Base-by-base conservation (phyloP, 306 rosid species). In the Prunus padus region DNA sequence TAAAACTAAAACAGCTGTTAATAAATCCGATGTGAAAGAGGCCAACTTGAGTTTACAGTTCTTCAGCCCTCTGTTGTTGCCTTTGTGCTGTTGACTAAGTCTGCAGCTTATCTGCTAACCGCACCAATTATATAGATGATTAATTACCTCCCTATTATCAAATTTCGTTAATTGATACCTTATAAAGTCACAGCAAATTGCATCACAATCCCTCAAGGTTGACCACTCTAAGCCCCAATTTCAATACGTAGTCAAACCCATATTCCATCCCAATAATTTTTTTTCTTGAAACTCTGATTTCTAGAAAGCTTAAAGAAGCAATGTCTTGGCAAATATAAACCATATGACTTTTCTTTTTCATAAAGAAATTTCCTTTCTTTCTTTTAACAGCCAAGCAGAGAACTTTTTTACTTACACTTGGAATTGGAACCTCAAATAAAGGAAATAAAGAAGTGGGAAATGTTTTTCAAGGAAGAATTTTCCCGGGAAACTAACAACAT, bases 401-500 rank as follows among this genome's bases (percentile, higher is more conserved):
- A 60, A 61, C 69, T 11, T 73, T 28, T 11, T 11, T 19, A 73
- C 59, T 15, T 23, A 16, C 16, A 52, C 28, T 11, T 33, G n/a
- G 30, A 26, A 31, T 25, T 4, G 23, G 10, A 50, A 37, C 46
- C 28, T 19, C 46, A 63, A 77, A 46, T 49, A 33, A 50, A 49
- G 33, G 8, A 77, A 33, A 20, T 9, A 8, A 63, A 64, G 4
- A 37, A 19, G 6, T 23, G 31, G 63, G 44, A 14, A 18, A 2
- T 40, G 72, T 69, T 62, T 77, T 23, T 18, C 37, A n/a, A 3
- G 30, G 25, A 78, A 57, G 66, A 55, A 73, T 54, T 71, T 71
- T 40, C 68, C 62, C 8, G 64, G 69, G 69, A 70, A 76, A 63
- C 73, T 44, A 55, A 81, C 76, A 77, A 42, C 33, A 15, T 37